Conservation (phyloP, 306 rosid genomes). For the Calophaca sinica region DNA sequence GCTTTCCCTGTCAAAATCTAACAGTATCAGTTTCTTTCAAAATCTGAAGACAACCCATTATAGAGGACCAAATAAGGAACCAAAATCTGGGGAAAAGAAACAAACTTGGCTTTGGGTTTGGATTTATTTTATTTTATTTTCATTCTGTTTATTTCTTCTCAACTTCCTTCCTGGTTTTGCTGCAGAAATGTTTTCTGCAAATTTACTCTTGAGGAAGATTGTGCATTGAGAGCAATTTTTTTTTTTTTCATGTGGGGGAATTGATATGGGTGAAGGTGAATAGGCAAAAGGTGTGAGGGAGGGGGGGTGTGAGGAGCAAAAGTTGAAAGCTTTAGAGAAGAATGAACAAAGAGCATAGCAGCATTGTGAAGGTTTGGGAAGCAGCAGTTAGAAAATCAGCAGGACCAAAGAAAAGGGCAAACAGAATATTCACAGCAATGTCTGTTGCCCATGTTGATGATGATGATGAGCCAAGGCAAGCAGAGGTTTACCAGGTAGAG, state of each 20-base stretch:
- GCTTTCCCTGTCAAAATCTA: conserved; percentile 73
- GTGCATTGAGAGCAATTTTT: conserved; percentile 30
- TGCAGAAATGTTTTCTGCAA: conserved; percentile 39
- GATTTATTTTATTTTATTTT: conserved; percentile 19
- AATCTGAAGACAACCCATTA: conserved; percentile 61
- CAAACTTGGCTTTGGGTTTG: conserved; percentile 47
- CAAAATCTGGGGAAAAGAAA: conserved; percentile 49
- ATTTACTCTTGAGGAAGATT: conserved; percentile 38
- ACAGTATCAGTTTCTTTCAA: conserved; percentile 49
- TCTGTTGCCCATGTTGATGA: conserved; percentile 88
- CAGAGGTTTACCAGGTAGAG: conserved; percentile 61
- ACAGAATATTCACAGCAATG: conserved; percentile 72
- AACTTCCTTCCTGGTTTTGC: conserved; percentile 35
- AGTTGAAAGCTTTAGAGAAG: conserved; percentile 40
- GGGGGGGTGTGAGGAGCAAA: conserved; percentile 10
- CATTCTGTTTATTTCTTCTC: conserved; percentile 28
- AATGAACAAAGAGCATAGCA: conserved; percentile 71
- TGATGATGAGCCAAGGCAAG: conserved; percentile 53
- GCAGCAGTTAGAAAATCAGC: conserved; percentile 73
- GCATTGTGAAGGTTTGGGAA: conserved; percentile 75
- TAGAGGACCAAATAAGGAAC: conserved; percentile 44
- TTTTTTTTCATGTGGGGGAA: conserved; percentile 28
- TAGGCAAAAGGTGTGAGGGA: conserved; percentile 25
- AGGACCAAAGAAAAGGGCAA: conserved; percentile 60
- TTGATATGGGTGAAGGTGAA: conserved; percentile 54